Evolutionary conservation across 805 yeast species (phyloP).

Genomic region (Kluyveromyces starmeri): DNA sequence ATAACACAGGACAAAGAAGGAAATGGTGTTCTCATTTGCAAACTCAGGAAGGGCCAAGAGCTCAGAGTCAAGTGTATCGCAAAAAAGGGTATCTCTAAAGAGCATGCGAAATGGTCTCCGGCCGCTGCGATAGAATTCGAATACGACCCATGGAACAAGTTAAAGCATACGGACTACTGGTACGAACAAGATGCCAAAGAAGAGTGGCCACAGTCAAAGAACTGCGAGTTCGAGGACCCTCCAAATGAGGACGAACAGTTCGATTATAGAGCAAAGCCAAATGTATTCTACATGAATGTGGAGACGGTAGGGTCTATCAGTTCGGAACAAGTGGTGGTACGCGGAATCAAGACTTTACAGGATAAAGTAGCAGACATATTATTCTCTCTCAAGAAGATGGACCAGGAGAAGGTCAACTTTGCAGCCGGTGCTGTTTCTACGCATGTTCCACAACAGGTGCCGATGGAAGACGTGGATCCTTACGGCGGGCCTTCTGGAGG

Average conservation of each 20-base stretch:
- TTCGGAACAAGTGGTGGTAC: slow-evolving; percentile 80
- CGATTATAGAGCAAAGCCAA: slow-evolving; percentile 77
- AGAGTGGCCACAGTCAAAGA: slow-evolving; percentile 90
- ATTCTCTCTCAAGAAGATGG: slow-evolving; percentile 52
- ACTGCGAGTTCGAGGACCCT: slow-evolving; percentile 93
- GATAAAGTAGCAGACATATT: slow-evolving; percentile 84
- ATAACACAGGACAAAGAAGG: slow-evolving; percentile 68
- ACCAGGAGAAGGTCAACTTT: slow-evolving; percentile 30
- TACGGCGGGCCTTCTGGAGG: slow-evolving; percentile 26
- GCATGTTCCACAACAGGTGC: slow-evolving; percentile 31
- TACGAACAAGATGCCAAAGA: slow-evolving; percentile 77
- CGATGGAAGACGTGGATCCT: slow-evolving; percentile 25
- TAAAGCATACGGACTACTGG: slow-evolving; percentile 95
- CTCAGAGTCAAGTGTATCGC: slow-evolving; percentile 86
- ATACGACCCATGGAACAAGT: slow-evolving; percentile 98
- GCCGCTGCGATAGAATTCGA: slow-evolving; percentile 93
- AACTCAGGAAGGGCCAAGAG: slow-evolving; percentile 88
- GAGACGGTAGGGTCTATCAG: slow-evolving; percentile 88
- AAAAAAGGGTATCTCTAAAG: slow-evolving; percentile 94
- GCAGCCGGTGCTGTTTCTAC: slow-evolving; percentile 33
- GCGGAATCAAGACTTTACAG: slow-evolving; percentile 79
- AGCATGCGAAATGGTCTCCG: slow-evolving; percentile 98
- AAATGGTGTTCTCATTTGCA: slow-evolving; percentile 85
- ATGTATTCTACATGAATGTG: slow-evolving; percentile 75
- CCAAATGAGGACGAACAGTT: slow-evolving; percentile 81